Percentiles rank a stretch among this genome's conserved stretches.
phyloP scores from a whole-genome alignment of 2,329 filamentous ascomycete species.

The Colletotrichum noveboracense region DNA sequence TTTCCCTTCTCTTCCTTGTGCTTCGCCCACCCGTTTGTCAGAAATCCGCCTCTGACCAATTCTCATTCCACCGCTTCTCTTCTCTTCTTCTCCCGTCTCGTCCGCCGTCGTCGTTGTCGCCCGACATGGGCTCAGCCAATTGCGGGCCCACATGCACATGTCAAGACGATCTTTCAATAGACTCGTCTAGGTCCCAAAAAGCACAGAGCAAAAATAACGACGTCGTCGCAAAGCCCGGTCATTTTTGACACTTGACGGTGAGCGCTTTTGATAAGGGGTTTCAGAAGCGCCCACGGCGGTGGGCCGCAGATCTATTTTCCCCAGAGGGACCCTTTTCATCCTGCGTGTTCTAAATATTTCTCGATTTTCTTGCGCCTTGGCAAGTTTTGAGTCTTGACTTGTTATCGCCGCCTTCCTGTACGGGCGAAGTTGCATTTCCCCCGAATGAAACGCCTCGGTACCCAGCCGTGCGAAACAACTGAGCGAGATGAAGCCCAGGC shows the following conservation, averaged over 20 bases:
- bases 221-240: background rate
- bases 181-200: background rate
- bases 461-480: constrained; percentile 11
- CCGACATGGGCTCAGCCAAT: constrained; percentile 24
- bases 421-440: constrained; percentile 6
- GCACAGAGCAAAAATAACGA: background rate
- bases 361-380: constrained; percentile 4
- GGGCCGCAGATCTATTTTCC: background rate
- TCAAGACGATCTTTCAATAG: background rate
- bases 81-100: background rate
- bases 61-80: constrained; percentile 26
- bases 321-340: background rate
- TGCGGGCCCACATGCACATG: constrained; percentile 28
- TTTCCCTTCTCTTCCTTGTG: background rate
- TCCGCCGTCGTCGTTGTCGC: background rate
- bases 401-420: background rate
- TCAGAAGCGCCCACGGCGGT: background rate
- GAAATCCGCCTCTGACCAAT: background rate
- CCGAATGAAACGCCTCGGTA: constrained; percentile 15
- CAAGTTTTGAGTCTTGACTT: constrained; percentile 8
- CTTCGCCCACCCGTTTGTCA: background rate
- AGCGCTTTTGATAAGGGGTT: constrained; percentile 1
- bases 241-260: background rate
- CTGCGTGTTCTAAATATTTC: background rate
- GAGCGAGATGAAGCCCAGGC: background rate